These are phyloP conservation scores for Colletotrichum lindemuthianum DNA, from an alignment of 2,329 filamentous ascomycete genomes.

Conservation along the genomic window DNA sequence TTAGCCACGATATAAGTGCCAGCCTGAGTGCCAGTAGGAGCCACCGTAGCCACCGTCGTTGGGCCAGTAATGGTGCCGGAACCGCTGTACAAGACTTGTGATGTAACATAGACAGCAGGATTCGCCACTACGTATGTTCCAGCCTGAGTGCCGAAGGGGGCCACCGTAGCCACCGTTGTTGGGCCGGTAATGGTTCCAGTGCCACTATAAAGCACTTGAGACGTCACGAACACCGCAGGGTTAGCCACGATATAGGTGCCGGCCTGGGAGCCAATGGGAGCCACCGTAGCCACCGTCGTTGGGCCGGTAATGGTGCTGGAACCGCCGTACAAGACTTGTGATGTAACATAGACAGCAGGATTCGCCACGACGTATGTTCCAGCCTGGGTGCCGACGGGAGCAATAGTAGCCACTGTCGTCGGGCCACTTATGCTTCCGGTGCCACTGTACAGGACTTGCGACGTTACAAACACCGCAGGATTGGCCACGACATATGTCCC, in stretches of 20 bases:
- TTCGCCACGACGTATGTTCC: slow-evolving; percentile 26
- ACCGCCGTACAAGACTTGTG: not conserved
- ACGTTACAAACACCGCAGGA: slow-evolving; percentile 1
- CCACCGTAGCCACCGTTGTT: slow-evolving; percentile 5
- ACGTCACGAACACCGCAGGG: slow-evolving; percentile 19
- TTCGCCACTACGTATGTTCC: too few relatives aligned
- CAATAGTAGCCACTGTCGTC: slow-evolving; percentile 16
- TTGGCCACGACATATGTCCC: slow-evolving; percentile 14
- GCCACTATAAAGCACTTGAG: not conserved
- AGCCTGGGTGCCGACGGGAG: slow-evolving; percentile 7
- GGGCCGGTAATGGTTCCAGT: not conserved
- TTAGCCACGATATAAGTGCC: slow-evolving; percentile 20
- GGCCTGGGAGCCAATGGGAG: slow-evolving; percentile 2
- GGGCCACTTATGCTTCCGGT: not conserved
- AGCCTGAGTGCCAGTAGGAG: slow-evolving; percentile 4
- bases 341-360: not conserved
- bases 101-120: not conserved
- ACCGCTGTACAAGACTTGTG: not conserved
- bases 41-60: not conserved
- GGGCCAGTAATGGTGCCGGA: not conserved
- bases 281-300: not conserved
- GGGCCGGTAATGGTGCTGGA: not conserved
- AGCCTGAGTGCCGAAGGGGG: slow-evolving; percentile 6
- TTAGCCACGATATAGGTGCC: slow-evolving; percentile 20
- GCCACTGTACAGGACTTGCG: not conserved